These are phyloP conservation scores for Chaetothyriales sp. DNA, from an alignment of 2,329 filamentous ascomycete genomes.

Conservation along the genomic window DNA sequence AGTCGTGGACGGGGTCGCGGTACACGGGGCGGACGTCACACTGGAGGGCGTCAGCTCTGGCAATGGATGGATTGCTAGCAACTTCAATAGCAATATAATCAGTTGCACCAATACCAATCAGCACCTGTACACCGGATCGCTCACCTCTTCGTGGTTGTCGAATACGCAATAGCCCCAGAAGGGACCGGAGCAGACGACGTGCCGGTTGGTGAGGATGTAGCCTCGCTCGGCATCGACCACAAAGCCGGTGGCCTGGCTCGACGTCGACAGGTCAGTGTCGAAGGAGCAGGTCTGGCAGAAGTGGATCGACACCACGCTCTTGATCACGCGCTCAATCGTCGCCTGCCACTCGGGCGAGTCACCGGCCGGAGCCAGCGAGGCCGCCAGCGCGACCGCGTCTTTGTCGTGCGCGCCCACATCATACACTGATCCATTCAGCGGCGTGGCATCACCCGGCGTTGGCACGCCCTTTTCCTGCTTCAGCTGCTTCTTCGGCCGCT, in stretches of 20 bases:
- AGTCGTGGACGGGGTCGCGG: slow-evolving; percentile 95
- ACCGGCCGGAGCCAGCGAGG: slow-evolving; percentile 33
- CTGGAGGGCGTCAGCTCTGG: slow-evolving; percentile 25
- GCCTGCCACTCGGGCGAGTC: slow-evolving; percentile 85
- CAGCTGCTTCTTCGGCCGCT: slow-evolving; percentile 41
- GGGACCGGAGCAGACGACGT: slow-evolving; percentile 86
- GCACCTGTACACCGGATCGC: slow-evolving; percentile 8
- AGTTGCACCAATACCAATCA: slow-evolving; percentile 3
- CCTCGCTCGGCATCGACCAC: slow-evolving; percentile 90
- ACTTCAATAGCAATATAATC: neutral
- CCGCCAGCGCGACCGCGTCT: slow-evolving; percentile 30
- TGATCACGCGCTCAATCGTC: slow-evolving; percentile 85
- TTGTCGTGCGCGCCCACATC: slow-evolving; percentile 29
- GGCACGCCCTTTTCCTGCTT: slow-evolving; percentile 31
- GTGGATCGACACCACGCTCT: slow-evolving; percentile 94
- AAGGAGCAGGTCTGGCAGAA: slow-evolving; percentile 98
- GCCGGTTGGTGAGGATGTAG: slow-evolving; percentile 75
- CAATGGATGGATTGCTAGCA: neutral
- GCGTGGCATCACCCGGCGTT: slow-evolving; percentile 27
- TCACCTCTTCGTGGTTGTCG: slow-evolving; percentile 80
- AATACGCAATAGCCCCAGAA: slow-evolving; percentile 99
- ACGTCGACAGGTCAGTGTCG: slow-evolving; percentile 86
- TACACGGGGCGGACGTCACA: slow-evolving; percentile 95
- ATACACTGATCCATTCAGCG: slow-evolving; percentile 30
- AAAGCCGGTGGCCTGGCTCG: slow-evolving; percentile 92